phyloP scores from a whole-genome alignment of 768 basidiomycete genomes.

The Harrya chromipes region DNA sequence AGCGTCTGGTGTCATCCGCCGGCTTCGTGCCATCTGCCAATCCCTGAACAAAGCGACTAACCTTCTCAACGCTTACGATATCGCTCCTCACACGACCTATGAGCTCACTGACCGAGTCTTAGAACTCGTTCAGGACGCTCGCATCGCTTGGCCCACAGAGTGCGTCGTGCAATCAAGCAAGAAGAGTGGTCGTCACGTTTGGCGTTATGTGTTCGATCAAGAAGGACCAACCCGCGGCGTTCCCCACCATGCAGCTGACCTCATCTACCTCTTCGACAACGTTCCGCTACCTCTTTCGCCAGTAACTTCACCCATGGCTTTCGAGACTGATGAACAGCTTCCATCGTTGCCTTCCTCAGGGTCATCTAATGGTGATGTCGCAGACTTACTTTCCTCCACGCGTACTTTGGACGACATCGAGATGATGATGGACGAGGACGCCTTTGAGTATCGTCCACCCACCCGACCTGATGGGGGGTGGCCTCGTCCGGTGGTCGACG shows the following conservation, averaged over 20 bases:
- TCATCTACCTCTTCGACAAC: constrained; percentile 79
- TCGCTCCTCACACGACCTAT: constrained; percentile 56
- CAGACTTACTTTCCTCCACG: constrained; percentile 13
- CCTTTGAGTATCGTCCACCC: constrained; percentile 14
- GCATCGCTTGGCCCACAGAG: constrained; percentile 76
- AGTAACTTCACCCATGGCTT: constrained; percentile 31
- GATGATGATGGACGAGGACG: constrained; percentile 22
- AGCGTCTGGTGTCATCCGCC: constrained; percentile 54
- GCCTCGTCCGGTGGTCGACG: constrained; percentile 58
- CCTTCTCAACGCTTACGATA: constrained; percentile 70
- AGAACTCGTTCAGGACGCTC: constrained; percentile 74
- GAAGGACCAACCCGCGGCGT: constrained; percentile 62
- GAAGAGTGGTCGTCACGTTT: constrained; percentile 57
- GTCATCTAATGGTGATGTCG: constrained; percentile 23
- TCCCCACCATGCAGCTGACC: constrained; percentile 69
- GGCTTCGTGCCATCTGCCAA: constrained; percentile 73
- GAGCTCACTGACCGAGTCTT: constrained; percentile 66
- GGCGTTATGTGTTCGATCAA: constrained; percentile 82
- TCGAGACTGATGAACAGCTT: constrained; percentile 32
- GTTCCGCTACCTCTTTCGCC: constrained; percentile 51
- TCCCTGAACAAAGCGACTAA: constrained; percentile 58
- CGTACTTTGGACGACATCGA: constrained; percentile 27
- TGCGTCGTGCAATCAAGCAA: constrained; percentile 52
- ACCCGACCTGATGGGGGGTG: constrained; percentile 40
- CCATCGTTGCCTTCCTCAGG: constrained; percentile 29